Evolutionary conservation across 2,329 filamentous ascomycete genomes (phyloP).

Genomic region (Cercospora canescens): DNA sequence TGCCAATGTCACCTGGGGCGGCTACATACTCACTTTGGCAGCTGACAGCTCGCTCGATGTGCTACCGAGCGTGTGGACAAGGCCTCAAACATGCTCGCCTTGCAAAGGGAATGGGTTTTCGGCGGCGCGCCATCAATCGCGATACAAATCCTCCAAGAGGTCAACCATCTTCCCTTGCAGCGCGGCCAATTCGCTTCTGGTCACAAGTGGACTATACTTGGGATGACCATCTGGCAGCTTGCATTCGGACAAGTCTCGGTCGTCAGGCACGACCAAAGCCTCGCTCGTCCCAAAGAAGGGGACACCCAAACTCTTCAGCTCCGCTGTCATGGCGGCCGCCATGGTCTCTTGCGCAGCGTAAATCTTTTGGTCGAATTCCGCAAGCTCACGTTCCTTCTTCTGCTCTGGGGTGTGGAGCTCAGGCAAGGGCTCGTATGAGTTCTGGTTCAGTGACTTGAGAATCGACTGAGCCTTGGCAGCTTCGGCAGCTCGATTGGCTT

Average conservation of each 20-base stretch:
- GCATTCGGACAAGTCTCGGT: conserved; percentile 18
- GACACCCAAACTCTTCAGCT: conserved; percentile 58
- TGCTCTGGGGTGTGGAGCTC: conserved; percentile 17
- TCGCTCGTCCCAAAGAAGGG: conserved; percentile 60
- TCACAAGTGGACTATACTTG: conserved; percentile 34
- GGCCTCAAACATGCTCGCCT: not conserved
- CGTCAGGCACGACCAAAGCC: conserved; percentile 42
- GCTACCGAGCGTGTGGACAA: not conserved
- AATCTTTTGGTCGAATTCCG: conserved; percentile 62
- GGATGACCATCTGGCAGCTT: conserved; percentile 20
- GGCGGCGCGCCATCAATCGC: conserved; percentile 30
- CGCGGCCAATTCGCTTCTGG: conserved; percentile 33
- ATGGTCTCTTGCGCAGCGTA: conserved; percentile 60
- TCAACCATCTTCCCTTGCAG: conserved; percentile 39
- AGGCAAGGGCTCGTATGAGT: conserved; percentile 13
- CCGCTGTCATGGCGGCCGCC: conserved; percentile 57
- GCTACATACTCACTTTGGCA: not conserved
- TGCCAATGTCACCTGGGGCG: not conserved
- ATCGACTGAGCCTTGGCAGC: conserved; percentile 35
- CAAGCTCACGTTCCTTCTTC: conserved; percentile 53
- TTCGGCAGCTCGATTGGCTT: conserved; percentile 30
- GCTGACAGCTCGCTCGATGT: not conserved
- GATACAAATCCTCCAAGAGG: conserved; percentile 42
- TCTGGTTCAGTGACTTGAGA: conserved; percentile 30
- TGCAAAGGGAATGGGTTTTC: not conserved